Evolutionary conservation across 139 green algal genomes (phyloP).

Genomic region (Chlamydomonas sp.): DNA sequence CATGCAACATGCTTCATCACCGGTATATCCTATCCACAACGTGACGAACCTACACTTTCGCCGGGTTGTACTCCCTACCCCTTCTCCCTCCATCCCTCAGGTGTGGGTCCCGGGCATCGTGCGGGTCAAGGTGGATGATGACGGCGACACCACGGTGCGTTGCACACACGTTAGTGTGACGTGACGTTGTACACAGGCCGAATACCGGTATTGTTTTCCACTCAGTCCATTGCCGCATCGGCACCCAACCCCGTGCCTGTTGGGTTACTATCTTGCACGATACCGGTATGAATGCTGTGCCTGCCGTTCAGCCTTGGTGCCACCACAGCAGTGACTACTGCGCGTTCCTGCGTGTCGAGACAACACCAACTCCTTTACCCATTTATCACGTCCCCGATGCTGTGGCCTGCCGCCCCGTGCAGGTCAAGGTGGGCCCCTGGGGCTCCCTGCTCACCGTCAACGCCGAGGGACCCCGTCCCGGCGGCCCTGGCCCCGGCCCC

Average conservation of each 20-base stretch:
- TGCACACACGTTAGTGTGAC: too few species aligned
- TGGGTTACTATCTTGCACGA: too few species aligned
- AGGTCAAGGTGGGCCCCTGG: constrained; percentile 21
- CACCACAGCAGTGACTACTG: neutral
- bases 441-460: constrained; percentile 14
- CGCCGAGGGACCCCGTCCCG: neutral
- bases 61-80: neutral
- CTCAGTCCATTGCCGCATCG: too few species aligned
- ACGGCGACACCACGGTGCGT: neutral
- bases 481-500: too few species aligned
- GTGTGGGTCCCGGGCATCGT: constrained; percentile 24
- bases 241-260: too few species aligned
- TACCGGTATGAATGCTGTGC: too few species aligned
- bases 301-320: too few species aligned
- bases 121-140: neutral
- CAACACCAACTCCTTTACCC: neutral
- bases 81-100: neutral
- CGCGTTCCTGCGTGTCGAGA: neutral
- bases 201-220: too few species aligned
- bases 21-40: too few species aligned
- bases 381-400: neutral
- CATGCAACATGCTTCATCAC: too few species aligned
- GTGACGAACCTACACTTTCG: too few species aligned
- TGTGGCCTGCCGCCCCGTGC: neutral
- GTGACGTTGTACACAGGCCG: too few species aligned